phyloP scores from a whole-genome alignment of 768 basidiomycete genomes.

The Candolleomyces eurysporus region DNA sequence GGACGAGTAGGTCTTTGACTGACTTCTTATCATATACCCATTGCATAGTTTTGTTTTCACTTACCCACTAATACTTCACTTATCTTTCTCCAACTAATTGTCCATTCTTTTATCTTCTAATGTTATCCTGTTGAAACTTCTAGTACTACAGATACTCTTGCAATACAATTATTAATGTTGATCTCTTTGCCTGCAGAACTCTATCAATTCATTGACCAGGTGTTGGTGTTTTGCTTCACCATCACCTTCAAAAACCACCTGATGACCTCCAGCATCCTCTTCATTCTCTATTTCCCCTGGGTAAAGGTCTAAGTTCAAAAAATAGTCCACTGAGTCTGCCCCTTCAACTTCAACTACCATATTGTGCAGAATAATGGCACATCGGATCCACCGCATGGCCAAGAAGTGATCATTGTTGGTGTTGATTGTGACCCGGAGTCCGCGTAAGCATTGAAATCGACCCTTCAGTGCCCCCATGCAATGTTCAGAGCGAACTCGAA shows the following conservation, averaged over 20 bases:
- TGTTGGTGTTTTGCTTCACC: background rate
- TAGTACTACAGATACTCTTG: background rate
- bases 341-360: conserved; percentile 33
- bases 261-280: background rate
- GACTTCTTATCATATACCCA: background rate
- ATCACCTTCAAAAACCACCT: background rate
- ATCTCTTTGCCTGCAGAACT: background rate
- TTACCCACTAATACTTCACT: too few relatives aligned
- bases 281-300: background rate
- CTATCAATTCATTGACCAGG: background rate
- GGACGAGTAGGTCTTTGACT: background rate
- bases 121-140: too few relatives aligned
- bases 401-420: conserved; percentile 22
- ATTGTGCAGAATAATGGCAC: conserved; percentile 35
- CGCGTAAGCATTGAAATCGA: conserved; percentile 29
- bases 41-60: too few relatives aligned
- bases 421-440: conserved; percentile 27
- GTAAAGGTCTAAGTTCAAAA: background rate
- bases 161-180: background rate
- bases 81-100: too few relatives aligned
- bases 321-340: conserved; percentile 10
- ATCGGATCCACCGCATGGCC: conserved; percentile 28
- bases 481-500: conserved; percentile 34
- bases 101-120: too few relatives aligned
- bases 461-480: conserved; percentile 35